Evolutionary conservation across 2,329 filamentous ascomycete genomes (phyloP), one percentile per base, ranked within the genome.

Genomic region (Penicillium sp.): DNA sequence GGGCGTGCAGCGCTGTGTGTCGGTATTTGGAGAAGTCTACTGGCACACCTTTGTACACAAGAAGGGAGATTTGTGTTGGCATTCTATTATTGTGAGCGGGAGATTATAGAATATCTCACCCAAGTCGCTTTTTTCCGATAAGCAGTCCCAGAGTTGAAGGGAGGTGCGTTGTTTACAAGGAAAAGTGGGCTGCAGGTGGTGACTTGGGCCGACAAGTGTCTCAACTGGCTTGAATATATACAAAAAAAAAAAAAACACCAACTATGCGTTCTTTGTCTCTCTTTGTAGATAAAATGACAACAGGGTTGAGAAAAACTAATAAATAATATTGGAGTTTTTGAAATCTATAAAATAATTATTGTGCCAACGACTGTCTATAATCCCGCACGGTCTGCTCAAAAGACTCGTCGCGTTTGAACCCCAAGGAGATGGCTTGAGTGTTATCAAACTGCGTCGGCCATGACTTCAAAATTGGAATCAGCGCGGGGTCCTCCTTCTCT

Each of bases 381-480:
- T 86, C 81, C 67, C 75, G 77, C 11, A 86, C 83, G 6, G 84
- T 73, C 46, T 80, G 74, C 63, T 85, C 83, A 55, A 81, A 82
- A 9, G 76, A 79, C 54, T 76, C 70, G 65, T 86, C 84, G 44
- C 75, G 72, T 50, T 78, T 73, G 58, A 84, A 76, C 0, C 84
- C 84, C 50, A 87, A 65, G 47, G 69, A 75, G 53, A 82, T 70
- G 9, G 82, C 77, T 59, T 80, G 77, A 9, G 68, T 72, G 41
- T 81, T 83, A 68, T 85, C 81, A 63, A 84, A 84, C 36, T 77
- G 77, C 1, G 78, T 79, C 1, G 82, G 81, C 83, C 83, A 86
- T 34, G 79, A 82, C 29, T 82, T 74, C 49, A 85, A 69, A 65
- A 86, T 84, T 31, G 76, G 76, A 59, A 81, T 76, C 29, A 83